Evolutionary conservation across 1,284 basidiomycete species (phyloP).

Genomic region (Cryptococcus sp.): DNA sequence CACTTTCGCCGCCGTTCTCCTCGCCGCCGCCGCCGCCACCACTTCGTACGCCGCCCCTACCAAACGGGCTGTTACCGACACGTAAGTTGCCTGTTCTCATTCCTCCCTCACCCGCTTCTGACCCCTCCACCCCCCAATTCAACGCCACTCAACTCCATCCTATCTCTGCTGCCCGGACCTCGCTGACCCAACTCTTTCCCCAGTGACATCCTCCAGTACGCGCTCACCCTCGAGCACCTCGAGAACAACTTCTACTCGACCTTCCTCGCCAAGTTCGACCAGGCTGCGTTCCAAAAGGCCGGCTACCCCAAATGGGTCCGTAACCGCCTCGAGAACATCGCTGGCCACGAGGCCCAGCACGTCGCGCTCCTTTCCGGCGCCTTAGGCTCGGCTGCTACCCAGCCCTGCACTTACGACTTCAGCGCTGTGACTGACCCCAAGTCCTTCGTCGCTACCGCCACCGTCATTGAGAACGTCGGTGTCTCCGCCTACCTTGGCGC

Average conservation of each 20-base stretch:
- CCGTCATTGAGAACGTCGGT: constrained; percentile 75
- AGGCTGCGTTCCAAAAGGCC: constrained; percentile 65
- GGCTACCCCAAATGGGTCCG: constrained; percentile 62
- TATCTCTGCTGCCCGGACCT: neutral
- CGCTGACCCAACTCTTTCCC: neutral
- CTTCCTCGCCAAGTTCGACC: constrained; percentile 64
- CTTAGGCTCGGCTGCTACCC: constrained; percentile 60
- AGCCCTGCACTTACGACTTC: constrained; percentile 46
- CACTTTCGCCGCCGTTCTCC: constrained; percentile 12
- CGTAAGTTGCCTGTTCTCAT: constrained; percentile 9
- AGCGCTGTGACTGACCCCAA: constrained; percentile 59
- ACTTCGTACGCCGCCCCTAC: constrained; percentile 15
- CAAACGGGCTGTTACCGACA: constrained; percentile 22
- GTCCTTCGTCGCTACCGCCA: constrained; percentile 72
- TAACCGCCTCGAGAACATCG: constrained; percentile 57
- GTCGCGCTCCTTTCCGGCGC: constrained; percentile 58
- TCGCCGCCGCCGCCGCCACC: constrained; percentile 11
- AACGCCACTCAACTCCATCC: neutral
- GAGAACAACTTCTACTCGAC: constrained; percentile 63
- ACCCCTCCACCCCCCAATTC: neutral
- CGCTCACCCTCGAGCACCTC: constrained; percentile 67
- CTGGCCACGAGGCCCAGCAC: constrained; percentile 62
- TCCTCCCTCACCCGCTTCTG: neutral
- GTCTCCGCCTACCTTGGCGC: constrained; percentile 78
- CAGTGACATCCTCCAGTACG: constrained; percentile 42